Base-by-base conservation (phyloP, 2,329 filamentous ascomycete genomes). In the Neofusicoccum cordaticola region DNA sequence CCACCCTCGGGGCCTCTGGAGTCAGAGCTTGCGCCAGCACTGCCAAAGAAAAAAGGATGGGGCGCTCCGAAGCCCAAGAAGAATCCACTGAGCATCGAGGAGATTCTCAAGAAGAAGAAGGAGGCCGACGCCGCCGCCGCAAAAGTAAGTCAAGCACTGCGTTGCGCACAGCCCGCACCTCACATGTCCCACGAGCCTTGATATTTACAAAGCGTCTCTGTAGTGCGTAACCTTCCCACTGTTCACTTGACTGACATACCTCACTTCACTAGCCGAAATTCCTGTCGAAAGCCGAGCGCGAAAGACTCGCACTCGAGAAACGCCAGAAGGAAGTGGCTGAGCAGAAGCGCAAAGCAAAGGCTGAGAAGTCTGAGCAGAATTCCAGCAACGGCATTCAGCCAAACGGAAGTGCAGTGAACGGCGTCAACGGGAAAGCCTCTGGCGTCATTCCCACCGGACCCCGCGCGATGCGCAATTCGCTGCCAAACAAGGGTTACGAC, bases 21-120 rank as follows among this genome's bases (percentile, higher is more conserved):
- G 11, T 73, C 75, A 35, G 66, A 69, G 3, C 69, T 74, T 5
- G 66, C 69, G 0, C 65, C 67, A 9, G 75, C 74, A 37, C 80
- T 82, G 77, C 81, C 35, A 0, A 65, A 83, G 70, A 85, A 86
- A 72, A 86, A 87, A 60, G 84, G 84, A 69, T 85, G 82, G 82
- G 82, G 81, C 12, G 70, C 78, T 67, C 70, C 73, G 66, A 68
- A 65, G n/a, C 56, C 66, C 2, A 74, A 71, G 64, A 76, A 74
- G 52, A 78, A 72, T 71, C 90, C 90, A 8, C 81, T 96, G 53
- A 93, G 92, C 74, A 89, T 97, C 64, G 93, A 97, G 77, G 91
- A 96, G 71, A 85, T 97, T 4, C 79, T 97, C 22, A 87, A 88
- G 69, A 90, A 93, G 79, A 96, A 96, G 83, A 91, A 90, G 74